A percentile compares a stretch with the other conserved stretches of the same genome.
These are phyloP conservation scores for Diaporthe aspalathi DNA, from an alignment of 2,329 filamentous ascomycete genomes.

Conservation along the genomic window DNA sequence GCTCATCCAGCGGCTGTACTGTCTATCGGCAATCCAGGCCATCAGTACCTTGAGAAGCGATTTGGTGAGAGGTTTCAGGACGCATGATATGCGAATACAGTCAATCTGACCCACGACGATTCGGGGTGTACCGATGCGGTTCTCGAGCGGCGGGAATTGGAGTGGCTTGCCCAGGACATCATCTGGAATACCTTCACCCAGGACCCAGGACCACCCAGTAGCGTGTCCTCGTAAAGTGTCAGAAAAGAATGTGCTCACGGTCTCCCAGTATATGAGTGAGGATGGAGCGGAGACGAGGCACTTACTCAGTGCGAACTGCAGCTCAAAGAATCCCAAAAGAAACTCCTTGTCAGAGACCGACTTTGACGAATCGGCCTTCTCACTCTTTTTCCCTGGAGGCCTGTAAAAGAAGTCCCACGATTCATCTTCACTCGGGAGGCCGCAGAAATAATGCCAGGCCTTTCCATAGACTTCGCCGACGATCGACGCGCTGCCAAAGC, in stretches of 20 bases:
- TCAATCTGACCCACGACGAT: slow-evolving; percentile 61
- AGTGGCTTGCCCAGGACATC: neutral
- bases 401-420: slow-evolving; percentile 2
- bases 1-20: slow-evolving; percentile 47
- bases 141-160: slow-evolving; percentile 47
- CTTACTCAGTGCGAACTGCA: slow-evolving; percentile 63
- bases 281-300: slow-evolving; percentile 22
- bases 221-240: slow-evolving; percentile 53
- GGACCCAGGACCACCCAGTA: slow-evolving; percentile 54
- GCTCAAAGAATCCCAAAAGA: slow-evolving; percentile 53
- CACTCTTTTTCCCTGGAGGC: neutral
- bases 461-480: slow-evolving; percentile 47
- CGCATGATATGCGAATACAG: slow-evolving; percentile 52
- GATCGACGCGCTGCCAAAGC: slow-evolving; percentile 37
- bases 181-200: slow-evolving; percentile 47
- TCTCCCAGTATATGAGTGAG: neutral
- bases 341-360: slow-evolving; percentile 49
- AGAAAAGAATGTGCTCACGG: neutral
- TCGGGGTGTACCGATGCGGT: slow-evolving; percentile 54
- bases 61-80: slow-evolving; percentile 51
- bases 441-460: slow-evolving; percentile 43
- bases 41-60: slow-evolving; percentile 52
- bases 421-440: neutral
- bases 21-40: slow-evolving; percentile 48
- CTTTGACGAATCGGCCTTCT: slow-evolving; percentile 31